Evolutionary conservation across 192 early-diverging fungal genomes (phyloP).

Genomic region (Geosiphon pyriformis): DNA sequence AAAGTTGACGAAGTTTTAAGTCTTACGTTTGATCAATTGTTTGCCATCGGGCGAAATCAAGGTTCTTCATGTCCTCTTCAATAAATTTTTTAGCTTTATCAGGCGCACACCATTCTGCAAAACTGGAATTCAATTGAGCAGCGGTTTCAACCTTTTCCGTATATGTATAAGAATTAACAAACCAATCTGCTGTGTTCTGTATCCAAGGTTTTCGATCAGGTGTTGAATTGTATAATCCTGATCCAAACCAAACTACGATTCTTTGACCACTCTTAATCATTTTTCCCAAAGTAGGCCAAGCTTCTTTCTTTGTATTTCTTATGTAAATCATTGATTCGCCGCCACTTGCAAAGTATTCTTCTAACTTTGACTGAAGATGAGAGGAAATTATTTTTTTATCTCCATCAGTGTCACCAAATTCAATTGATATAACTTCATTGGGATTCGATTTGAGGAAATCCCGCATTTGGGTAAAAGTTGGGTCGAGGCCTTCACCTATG

Average conservation of each 20-base stretch:
- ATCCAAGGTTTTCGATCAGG: slow-evolving; percentile 32
- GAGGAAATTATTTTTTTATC: neutral
- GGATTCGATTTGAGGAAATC: slow-evolving; percentile 32
- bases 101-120: slow-evolving; percentile 28
- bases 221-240: slow-evolving; percentile 21
- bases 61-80: slow-evolving; percentile 18
- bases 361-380: slow-evolving; percentile 25
- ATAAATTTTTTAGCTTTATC: neutral
- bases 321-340: slow-evolving; percentile 26
- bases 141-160: slow-evolving; percentile 20
- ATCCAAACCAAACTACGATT: slow-evolving; percentile 33
- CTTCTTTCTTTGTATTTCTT: neutral
- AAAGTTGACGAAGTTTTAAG: neutral
- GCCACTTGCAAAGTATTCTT: slow-evolving; percentile 28
- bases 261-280: slow-evolving; percentile 35
- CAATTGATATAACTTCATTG: slow-evolving; percentile 35
- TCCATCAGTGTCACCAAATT: slow-evolving; percentile 38
- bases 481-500: slow-evolving; percentile 27
- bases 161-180: slow-evolving; percentile 30
- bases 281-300: slow-evolving; percentile 32
- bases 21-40: slow-evolving; percentile 41
- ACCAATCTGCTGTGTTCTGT: slow-evolving; percentile 28
- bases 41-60: slow-evolving; percentile 27
- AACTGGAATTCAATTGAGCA: slow-evolving; percentile 28
- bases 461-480: slow-evolving; percentile 24